phyloP scores from a whole-genome alignment of 371 early-diverging fungal species.

The Saksenaea oblongispora region DNA sequence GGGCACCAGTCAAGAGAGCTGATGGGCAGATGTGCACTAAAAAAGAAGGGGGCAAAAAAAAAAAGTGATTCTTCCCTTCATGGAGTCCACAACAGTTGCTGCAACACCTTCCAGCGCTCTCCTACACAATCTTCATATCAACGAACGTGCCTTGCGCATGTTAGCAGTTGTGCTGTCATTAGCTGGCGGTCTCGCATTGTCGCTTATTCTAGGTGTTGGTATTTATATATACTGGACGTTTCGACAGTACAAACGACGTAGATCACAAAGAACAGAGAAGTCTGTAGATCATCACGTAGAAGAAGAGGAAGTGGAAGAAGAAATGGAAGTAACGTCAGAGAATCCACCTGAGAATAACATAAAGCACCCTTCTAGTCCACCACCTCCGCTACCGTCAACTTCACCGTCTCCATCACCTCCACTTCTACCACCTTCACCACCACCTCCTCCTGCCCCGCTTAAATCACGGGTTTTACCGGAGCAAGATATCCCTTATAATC shows the following conservation, averaged over 20 bases:
- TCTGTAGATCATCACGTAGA: background rate
- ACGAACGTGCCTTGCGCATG: slow-evolving; percentile 20
- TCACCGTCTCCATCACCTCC: no score
- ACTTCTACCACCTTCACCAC: no score
- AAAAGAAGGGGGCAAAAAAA: background rate
- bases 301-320: background rate
- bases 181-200: slow-evolving; percentile 23
- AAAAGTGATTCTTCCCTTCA: slow-evolving; percentile 1
- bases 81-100: background rate
- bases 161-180: slow-evolving; percentile 22
- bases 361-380: no score
- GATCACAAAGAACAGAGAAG: background rate
- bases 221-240: slow-evolving; percentile 26
- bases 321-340: background rate
- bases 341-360: background rate
- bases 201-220: slow-evolving; percentile 24
- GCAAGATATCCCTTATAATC: background rate
- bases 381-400: no score
- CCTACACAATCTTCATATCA: slow-evolving; percentile 15
- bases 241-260: slow-evolving; percentile 10
- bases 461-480: background rate
- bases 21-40: background rate
- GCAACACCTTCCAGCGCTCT: background rate
- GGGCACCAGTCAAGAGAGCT: background rate
- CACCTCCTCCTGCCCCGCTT: background rate